Base-by-base conservation (phyloP, 306 rosid species). In the Casuarina equisetifolia region DNA sequence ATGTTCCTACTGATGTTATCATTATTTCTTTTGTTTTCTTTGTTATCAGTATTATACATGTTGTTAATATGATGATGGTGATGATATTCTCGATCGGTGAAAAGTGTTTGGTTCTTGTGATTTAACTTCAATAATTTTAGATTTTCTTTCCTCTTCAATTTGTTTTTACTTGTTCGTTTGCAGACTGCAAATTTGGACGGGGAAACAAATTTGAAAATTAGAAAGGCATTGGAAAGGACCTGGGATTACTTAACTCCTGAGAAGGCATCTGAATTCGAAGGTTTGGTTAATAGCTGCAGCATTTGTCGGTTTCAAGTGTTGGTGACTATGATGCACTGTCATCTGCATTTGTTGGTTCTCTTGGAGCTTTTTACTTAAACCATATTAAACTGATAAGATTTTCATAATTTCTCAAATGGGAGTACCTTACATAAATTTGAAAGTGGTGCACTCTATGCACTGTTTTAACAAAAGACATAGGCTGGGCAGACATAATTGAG, bases 111-210 rank as follows among this genome's bases (percentile, higher is more conserved):
- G 57, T 67, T 32, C 2, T 42, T 76, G 32, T 46, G 16, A 55
- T 77, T 38, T 55, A 54, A 15, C 10, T 9, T 72, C 70, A 16
- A 52, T n/a, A 36, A 50, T 15, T 46, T 63, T 46, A 25, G 19
- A 57, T 72, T 19, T 46, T 9, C 5, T 74, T 73, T 48, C 8
- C 3, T 38, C 5, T 48, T 61, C 68, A 9, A 3, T 45, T 61
- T 78, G 77, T 74, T 44, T 52, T 32, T 20, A 19, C 32, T 32
- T 74, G 75, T 79, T 66, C 79, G 50, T 83, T 25, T 66, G 66
- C 83, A 93, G 98, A 93, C 98, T 74, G 97, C 98, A 79, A 91
- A 93, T 88, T 86, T 93, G 89, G 98, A 93, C 19, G 98, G 98
- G 84, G 98, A 93, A 89, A 93, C 98, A 42, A 93, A 93, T 86